Conservation (phyloP, 345 rosid species). For the Lumnitzera racemosa region DNA sequence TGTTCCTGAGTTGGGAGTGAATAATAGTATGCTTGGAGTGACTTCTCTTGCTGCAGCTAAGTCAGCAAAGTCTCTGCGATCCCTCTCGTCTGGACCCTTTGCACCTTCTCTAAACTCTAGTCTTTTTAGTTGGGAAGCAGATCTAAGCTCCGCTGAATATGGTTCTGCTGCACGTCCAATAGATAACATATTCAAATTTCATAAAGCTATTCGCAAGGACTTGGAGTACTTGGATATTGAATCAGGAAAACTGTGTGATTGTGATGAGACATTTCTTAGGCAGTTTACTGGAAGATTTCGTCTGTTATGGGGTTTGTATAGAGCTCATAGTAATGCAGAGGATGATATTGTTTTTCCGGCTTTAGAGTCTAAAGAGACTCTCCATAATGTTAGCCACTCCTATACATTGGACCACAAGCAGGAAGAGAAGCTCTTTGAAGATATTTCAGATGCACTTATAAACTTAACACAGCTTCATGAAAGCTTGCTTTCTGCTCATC, state of each 20-base stretch:
- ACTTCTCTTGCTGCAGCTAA: constrained; percentile 63
- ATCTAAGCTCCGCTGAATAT: constrained; percentile 33
- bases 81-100: constrained; percentile 51
- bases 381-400: constrained; percentile 91
- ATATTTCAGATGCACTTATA: constrained; percentile 58
- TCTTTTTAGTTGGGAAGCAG: constrained; percentile 82
- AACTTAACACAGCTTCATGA: constrained; percentile 61
- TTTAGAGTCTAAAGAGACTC: constrained; percentile 84
- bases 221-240: constrained; percentile 83
- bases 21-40: constrained; percentile 50
- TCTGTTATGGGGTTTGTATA: constrained; percentile 83
- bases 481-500: constrained; percentile 26
- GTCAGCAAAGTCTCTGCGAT: constrained; percentile 36
- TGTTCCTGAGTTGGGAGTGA: constrained; percentile 86
- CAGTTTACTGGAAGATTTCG: constrained; percentile 78
- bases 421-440: constrained; percentile 84
- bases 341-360: constrained; percentile 94
- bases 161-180: constrained; percentile 59
- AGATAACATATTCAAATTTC: constrained; percentile 86
- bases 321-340: constrained; percentile 95
- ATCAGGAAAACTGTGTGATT: constrained; percentile 70
- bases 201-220: constrained; percentile 86
- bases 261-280: constrained; percentile 62
- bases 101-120: constrained; percentile 81
- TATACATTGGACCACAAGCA: constrained; percentile 87